Base-by-base conservation (phyloP, 306 rosid genomes). In the Begonia fuchsioides region DNA sequence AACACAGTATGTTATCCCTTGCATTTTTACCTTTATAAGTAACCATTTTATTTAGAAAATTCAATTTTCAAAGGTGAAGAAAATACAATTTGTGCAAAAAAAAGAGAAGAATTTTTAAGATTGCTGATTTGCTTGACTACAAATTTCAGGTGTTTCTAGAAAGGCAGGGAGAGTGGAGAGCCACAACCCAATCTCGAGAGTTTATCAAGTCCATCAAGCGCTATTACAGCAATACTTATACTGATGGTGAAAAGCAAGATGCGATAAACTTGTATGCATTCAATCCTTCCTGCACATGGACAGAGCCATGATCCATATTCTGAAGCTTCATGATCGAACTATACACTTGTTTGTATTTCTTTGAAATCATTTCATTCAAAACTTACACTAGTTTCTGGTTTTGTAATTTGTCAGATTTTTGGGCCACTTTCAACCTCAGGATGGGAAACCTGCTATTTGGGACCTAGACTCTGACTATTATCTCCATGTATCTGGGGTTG, bases 91-190 rank as follows among this genome's bases (percentile, higher is more conserved):
- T 26, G 35, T 26, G 35, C 35, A 5, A 26, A 26, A 26, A 20
- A 26, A n/a, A n/a, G n/a, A 26, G 7, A 2, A 6, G 5, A 20
- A 3, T 5, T 26, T 26, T n/a, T 26, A 26, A 26, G 35, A 26
- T 1, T 26, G 4, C 32, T 26, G 4, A 3, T 41, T 13, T 26
- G 35, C 35, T 26, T 26, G 35, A 26, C 35, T 26, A 26, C 7
- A 8, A 8, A 26, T 26, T 26, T 17, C 63, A 86, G 96, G 96
- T 90, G 63, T 84, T 90, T 72, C 79, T 72, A 2, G 97, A 90
- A 71, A 82, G 93, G 75, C 97, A 81, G 60, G 97, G 97, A 57
- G 85, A 81, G 72, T 90, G 95, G 95, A 90, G 75, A 71, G 97
- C 95, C 71, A 79, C 95, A 39, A 79, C 95, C 46, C 93, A 84